Conservation (phyloP, 257 asterid genomes). For the Linaria vulgaris region DNA sequence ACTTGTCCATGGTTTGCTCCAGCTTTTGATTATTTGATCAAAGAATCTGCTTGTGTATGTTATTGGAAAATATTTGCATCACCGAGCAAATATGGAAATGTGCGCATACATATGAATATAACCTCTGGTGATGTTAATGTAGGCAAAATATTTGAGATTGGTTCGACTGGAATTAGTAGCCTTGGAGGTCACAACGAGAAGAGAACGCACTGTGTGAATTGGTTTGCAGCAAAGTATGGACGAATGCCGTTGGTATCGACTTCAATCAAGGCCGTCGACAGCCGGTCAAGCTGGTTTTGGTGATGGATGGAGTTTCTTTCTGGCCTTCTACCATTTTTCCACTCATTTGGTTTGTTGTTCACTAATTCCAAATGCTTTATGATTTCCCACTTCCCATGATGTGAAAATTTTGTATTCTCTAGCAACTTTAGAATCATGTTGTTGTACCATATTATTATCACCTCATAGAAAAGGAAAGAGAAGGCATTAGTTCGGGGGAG, state of each 20-base stretch:
- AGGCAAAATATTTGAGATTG: conserved; percentile 79
- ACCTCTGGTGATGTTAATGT: conserved; percentile 22
- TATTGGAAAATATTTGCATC: no score
- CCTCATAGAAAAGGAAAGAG: no score
- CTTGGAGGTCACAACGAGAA: conserved; percentile 78
- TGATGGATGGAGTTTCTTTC: conserved; percentile 31
- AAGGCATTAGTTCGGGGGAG: no score
- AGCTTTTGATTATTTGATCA: no score
- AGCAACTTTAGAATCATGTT: conserved; percentile 4
- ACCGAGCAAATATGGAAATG: no score
- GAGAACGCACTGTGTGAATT: conserved; percentile 67
- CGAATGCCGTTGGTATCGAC: conserved; percentile 75
- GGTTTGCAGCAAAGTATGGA: conserved; percentile 53
- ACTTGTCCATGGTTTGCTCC: no score
- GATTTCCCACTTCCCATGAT: conserved; percentile 25
- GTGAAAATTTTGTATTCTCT: conserved; percentile 18
- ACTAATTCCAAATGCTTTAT: no score
- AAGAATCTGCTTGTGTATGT: no score
- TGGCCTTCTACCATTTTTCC: conserved; percentile 25
- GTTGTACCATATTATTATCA: conserved; percentile 18
- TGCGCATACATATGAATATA: neutral
- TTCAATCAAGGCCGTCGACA: conserved; percentile 73
- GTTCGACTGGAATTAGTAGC: conserved; percentile 87
- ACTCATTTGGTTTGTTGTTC: conserved; percentile 7
- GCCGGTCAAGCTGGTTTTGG: conserved; percentile 80